Evolutionary conservation across 306 rosid genomes (phyloP).

Genomic region (Datisca glomerata): DNA sequence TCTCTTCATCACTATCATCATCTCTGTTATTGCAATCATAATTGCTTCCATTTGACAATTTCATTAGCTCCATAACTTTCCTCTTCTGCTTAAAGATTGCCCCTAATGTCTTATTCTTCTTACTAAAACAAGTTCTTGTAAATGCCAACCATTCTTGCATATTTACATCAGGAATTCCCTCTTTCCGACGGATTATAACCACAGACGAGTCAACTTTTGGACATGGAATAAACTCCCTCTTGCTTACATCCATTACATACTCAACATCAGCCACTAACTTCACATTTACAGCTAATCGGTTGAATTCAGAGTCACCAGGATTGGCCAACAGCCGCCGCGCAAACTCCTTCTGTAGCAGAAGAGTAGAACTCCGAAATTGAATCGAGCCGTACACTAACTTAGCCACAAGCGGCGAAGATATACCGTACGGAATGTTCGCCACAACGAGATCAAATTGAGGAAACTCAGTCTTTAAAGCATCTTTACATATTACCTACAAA

Average conservation of each 20-base stretch:
- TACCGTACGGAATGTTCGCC: conserved; percentile 81
- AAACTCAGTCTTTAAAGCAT: conserved; percentile 55
- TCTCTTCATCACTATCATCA: conserved; percentile 3
- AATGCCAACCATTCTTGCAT: conserved; percentile 67
- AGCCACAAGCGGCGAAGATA: conserved; percentile 66
- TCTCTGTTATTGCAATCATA: too few species aligned
- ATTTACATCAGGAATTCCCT: conserved; percentile 40
- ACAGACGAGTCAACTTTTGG: conserved; percentile 87
- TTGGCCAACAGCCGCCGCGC: conserved; percentile 64
- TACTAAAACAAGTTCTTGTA: conserved; percentile 46
- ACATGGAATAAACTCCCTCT: conserved; percentile 70
- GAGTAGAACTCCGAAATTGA: conserved; percentile 66
- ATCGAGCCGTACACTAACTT: conserved; percentile 43
- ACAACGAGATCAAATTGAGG: conserved; percentile 71
- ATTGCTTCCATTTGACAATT: conserved; percentile 13
- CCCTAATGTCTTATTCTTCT: conserved; percentile 77
- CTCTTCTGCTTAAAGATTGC: conserved; percentile 61
- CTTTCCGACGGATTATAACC: conserved; percentile 63
- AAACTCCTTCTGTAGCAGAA: conserved; percentile 83
- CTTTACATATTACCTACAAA: conserved; percentile 55
- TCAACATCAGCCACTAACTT: conserved; percentile 64
- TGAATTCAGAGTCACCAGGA: conserved; percentile 66
- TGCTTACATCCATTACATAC: conserved; percentile 70
- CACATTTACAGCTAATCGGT: conserved; percentile 74
- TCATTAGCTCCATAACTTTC: conserved; percentile 36